Conservation (phyloP, 768 basidiomycete species). For the Saitozyma sp. region DNA sequence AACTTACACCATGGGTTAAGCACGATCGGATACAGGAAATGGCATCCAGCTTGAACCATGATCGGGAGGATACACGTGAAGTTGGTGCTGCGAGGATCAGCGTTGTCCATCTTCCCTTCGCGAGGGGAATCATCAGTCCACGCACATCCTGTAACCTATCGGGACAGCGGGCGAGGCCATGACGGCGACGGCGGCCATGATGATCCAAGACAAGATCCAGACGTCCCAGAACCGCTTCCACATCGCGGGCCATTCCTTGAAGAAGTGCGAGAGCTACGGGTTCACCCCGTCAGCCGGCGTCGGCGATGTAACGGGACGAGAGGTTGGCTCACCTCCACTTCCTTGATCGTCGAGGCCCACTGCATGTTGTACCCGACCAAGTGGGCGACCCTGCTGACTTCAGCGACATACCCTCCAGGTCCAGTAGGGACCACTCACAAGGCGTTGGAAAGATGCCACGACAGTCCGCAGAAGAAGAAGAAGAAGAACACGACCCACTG, state of each 20-base stretch:
- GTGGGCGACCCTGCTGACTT: conserved; percentile 56
- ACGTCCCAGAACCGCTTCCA: conserved; percentile 72
- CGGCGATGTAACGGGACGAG: too few relatives aligned
- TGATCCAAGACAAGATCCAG: conserved; percentile 57
- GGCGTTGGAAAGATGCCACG: conserved; percentile 67
- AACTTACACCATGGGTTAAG: conserved; percentile 47
- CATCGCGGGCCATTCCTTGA: conserved; percentile 83
- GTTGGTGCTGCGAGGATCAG: conserved; percentile 33
- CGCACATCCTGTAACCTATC: conserved; percentile 63
- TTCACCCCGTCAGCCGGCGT: conserved; percentile 54
- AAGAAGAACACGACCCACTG: conserved; percentile 66
- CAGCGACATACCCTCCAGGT: not conserved
- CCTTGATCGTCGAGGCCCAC: conserved; percentile 80
- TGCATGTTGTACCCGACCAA: conserved; percentile 63
- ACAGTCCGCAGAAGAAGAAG: conserved; percentile 60
- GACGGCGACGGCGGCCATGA: conserved; percentile 59
- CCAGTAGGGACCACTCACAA: conserved; percentile 46
- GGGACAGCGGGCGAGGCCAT: conserved; percentile 62
- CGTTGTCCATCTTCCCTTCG: not conserved
- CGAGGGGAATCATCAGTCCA: not conserved
- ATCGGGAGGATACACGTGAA: conserved; percentile 48
- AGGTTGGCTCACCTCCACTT: conserved; percentile 46
- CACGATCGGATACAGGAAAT: conserved; percentile 48
- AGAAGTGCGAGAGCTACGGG: conserved; percentile 72
- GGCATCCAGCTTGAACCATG: conserved; percentile 45